phyloP scores from a whole-genome alignment of 352 stramenopile genomes.

The Phytopythium kandeliae region DNA sequence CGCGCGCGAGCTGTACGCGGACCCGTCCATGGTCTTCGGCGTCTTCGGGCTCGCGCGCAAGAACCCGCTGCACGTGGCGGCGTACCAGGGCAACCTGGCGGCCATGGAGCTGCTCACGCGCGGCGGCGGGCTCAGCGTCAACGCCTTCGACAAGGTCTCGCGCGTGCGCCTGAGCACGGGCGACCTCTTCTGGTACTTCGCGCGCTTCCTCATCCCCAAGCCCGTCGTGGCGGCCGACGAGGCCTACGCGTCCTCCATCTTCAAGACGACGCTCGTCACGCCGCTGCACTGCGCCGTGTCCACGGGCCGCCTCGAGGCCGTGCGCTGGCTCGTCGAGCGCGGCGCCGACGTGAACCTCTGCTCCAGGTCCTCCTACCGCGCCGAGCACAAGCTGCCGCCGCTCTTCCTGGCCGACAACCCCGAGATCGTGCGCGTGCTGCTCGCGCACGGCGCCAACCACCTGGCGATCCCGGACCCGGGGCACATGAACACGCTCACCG shows the following conservation, averaged over 20 bases:
- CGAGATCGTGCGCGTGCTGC: conserved; percentile 67
- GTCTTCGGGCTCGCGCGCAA: conserved; percentile 78
- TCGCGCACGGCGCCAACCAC: conserved; percentile 64
- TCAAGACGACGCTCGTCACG: conserved; percentile 70
- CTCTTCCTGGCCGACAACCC: conserved; percentile 81
- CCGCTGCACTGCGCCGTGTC: conserved; percentile 77
- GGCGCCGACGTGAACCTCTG: conserved; percentile 74
- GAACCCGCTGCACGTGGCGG: conserved; percentile 81
- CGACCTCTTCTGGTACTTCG: conserved; percentile 81
- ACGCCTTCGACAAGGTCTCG: conserved; percentile 78
- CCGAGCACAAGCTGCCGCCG: conserved; percentile 58
- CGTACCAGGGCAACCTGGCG: conserved; percentile 72
- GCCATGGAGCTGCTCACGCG: conserved; percentile 60
- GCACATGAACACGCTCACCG: conserved; percentile 84
- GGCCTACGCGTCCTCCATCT: conserved; percentile 43
- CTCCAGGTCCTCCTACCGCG: conserved; percentile 65
- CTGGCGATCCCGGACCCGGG: conserved; percentile 75
- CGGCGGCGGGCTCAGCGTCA: conserved; percentile 49
- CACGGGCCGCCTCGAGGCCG: conserved; percentile 61
- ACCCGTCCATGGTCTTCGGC: conserved; percentile 56
- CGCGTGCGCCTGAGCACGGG: conserved; percentile 70
- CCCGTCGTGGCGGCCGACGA: conserved; percentile 63
- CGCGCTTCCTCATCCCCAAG: conserved; percentile 64
- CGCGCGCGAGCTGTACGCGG: conserved; percentile 55
- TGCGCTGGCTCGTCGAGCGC: conserved; percentile 65